Evolutionary conservation across 352 stramenopile species (phyloP), one percentile per base, ranked within the genome.

Genomic region (Phytophthora macrochlamydospora): DNA sequence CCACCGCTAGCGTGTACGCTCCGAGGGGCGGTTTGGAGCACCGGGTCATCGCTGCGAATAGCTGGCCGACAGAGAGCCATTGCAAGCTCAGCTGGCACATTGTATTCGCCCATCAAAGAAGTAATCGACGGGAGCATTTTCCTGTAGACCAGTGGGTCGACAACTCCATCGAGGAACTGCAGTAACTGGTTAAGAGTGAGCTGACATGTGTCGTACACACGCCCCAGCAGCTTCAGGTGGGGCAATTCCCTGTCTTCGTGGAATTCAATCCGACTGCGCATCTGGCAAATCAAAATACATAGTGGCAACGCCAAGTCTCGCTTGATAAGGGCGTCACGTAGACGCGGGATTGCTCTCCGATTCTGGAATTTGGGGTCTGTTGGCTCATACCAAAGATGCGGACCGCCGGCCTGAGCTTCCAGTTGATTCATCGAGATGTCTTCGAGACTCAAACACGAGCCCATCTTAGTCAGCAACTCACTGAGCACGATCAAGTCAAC

Each of bases 391-490:
- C 87, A 92, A 30, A 97, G 70, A 45, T 92, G 79, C 9, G 85
- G 85, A 0, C 87, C 89, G 30, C 89, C 89, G 9, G 89, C 86
- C 40, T 92, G 80, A 2, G 87, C 89, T 76, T 97, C 89, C 12
- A 97, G 61, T 46, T 97, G 89, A 61, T 72, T 92, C 37, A 68
- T 50, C 9, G 89, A 97, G 46, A 97, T 93, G 49, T 97, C 88
- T 71, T 94, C 87, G 51, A 96, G 81, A 29, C 81, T 93, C 54
- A 94, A 83, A 42, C 87, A 95, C 9, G 85, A 94, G 2, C 87
- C 90, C 89, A 97, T 96, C 51, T 93, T 93, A 4, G 83, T 86
- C n/a, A 97, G 59, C 11, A 97, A 56, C 52, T 97, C 89, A 64
- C 87, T 95, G n/a, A 97, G 53, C 11, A 97, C 85, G 7, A 97